Conservation (phyloP, 2,329 filamentous ascomycete genomes). For the Zymoseptoria tritici region DNA sequence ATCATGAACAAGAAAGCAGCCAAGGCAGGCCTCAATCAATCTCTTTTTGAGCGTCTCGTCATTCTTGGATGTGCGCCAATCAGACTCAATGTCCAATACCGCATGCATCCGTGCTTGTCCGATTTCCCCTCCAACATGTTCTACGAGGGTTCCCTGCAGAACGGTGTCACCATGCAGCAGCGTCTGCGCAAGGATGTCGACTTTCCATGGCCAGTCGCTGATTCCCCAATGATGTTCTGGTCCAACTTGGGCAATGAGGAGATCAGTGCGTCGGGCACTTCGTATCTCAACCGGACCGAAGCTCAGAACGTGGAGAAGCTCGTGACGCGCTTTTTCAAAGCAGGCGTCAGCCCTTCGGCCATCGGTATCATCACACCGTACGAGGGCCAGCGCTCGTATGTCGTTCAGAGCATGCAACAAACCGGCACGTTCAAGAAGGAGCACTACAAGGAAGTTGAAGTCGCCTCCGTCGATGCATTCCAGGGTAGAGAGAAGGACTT, state of each 20-base stretch:
- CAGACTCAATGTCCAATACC: conserved; percentile 92
- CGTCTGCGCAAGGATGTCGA: conserved; percentile 88
- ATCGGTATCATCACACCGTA: conserved; percentile 99
- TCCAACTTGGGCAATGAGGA: conserved; percentile 96
- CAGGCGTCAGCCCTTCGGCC: conserved; percentile 83
- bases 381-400: conserved; percentile 95
- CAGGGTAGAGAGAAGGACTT: conserved; percentile 99
- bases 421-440: conserved; percentile 97
- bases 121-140: conserved; percentile 99
- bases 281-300: conserved; percentile 95
- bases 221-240: conserved; percentile 99
- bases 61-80: conserved; percentile 86
- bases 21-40: conserved; percentile 94
- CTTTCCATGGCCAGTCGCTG: conserved; percentile 91
- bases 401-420: conserved; percentile 98
- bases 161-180: conserved; percentile 85
- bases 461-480: conserved; percentile 96
- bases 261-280: conserved; percentile 94
- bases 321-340: conserved; percentile 97
- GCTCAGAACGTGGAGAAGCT: conserved; percentile 98
- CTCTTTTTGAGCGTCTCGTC: conserved; percentile 93
- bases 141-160: conserved; percentile 94
- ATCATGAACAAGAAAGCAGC: conserved; percentile 99
- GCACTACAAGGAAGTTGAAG: conserved; percentile 95
- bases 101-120: conserved; percentile 96